phyloP scores from a whole-genome alignment of 2,329 filamentous ascomycete genomes.

The Colletotrichum tamarilloi region DNA sequence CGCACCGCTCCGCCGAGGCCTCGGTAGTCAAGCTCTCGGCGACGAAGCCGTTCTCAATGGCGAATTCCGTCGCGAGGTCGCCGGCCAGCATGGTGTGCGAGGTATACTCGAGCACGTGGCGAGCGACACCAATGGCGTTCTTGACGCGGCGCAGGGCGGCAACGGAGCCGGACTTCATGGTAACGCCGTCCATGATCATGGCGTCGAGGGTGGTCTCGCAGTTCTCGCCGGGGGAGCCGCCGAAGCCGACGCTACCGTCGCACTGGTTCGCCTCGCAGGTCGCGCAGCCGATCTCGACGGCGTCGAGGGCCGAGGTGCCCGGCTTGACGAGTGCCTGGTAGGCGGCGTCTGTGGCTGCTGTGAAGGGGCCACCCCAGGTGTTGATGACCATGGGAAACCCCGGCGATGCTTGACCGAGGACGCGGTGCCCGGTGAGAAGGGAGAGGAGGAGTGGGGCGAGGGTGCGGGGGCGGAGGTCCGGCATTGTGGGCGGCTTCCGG shows the following conservation, averaged over 20 bases:
- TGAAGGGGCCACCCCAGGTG: constrained; percentile 66
- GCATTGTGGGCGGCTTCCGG: constrained; percentile 10
- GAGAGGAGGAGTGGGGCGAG: constrained; percentile 25
- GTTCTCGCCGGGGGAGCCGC: constrained; percentile 64
- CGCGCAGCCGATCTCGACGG: constrained; percentile 61
- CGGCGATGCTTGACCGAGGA: constrained; percentile 44
- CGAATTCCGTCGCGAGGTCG: constrained; percentile 65
- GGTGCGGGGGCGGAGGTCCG: constrained; percentile 16
- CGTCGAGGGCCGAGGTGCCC: constrained; percentile 57
- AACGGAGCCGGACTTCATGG: constrained; percentile 65
- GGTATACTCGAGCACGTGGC: constrained; percentile 62
- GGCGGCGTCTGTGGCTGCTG: constrained; percentile 62
- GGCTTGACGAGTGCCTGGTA: constrained; percentile 50
- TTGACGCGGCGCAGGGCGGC: constrained; percentile 60
- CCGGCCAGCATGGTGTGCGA: constrained; percentile 63
- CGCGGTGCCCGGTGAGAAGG: constrained; percentile 27
- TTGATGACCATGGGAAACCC: constrained; percentile 63
- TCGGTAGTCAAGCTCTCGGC: constrained; percentile 56
- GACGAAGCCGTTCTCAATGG: constrained; percentile 61
- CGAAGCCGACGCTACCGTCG: constrained; percentile 65
- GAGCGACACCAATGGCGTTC: constrained; percentile 61
- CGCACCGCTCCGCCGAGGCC: constrained; percentile 52
- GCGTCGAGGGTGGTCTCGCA: constrained; percentile 70
- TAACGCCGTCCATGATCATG: constrained; percentile 67
- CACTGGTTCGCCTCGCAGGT: constrained; percentile 64